Base-by-base conservation (phyloP, 371 early-diverging fungal species). In the Conidiobolus incongruus region DNA sequence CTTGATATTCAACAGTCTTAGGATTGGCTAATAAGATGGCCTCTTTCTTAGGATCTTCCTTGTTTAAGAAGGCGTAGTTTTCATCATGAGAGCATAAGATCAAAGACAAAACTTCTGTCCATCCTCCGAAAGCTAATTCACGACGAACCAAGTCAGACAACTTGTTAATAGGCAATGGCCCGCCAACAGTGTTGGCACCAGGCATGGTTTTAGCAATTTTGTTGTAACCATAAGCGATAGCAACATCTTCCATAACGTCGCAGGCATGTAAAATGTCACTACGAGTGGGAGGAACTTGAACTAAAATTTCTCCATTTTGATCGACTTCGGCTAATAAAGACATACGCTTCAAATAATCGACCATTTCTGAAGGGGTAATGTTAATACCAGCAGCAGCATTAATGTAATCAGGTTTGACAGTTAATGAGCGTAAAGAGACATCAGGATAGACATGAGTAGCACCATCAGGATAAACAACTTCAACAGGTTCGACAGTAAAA, bases 231-330 rank as follows among this genome's bases (percentile, higher is more conserved):
- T 88, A 96, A n/a, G 95, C 85, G 47, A 99, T 85, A n/a, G 95
- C 95, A 26, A 96, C 83, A 62, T 99, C 99, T 66, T 99, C 99
- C 75, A 96, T 88, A 40, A 99, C 69, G 67, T 99, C 99, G 59
- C 89, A 88, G 44, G 83, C 79, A 50, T 98, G 98, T 46, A 99
- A 66, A 39, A 99, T 79, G 60, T 99, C 99, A 54, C 81, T 76
- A 42, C 99, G 77, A 32, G 94, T 89, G 12, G 78, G 74, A 28
- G 96, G 93, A 2, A 95, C 73, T 28, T 64, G 62, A n/a, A 93
- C 87, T 20, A 93, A 50, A 30, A 70, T 60, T 23, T 72, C 68
- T 38, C 63, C 64, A 42, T 75, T 70, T 34, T 64, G 50, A 4
- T 59, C 52, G n/a, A 61, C 41, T n/a, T 55, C 62, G n/a, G 87